A percentile compares a stretch with the other conserved stretches of the same genome.
phyloP scores from a whole-genome alignment of 1,139 yeast species.

The Zygosaccharomyces pseudobailii region DNA sequence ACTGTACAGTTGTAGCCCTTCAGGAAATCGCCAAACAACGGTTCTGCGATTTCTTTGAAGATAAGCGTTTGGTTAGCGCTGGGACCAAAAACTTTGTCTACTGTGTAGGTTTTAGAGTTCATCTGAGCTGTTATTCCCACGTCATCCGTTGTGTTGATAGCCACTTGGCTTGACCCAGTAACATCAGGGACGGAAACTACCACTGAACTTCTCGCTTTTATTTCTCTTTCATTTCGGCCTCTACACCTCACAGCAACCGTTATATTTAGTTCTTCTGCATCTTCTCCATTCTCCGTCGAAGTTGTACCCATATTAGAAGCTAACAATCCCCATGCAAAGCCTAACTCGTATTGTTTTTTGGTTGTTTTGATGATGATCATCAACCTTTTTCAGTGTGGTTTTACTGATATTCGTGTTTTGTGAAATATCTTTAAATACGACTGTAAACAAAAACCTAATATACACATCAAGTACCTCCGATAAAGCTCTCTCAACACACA shows the following conservation, averaged over 20 bases:
- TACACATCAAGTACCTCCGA: neutral
- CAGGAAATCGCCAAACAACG: constrained; percentile 60
- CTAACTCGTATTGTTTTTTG: neutral
- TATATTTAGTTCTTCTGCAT: constrained; percentile 43
- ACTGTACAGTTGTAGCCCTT: constrained; percentile 69
- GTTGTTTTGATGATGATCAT: neutral
- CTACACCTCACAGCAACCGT: constrained; percentile 88
- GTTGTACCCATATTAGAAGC: constrained; percentile 6
- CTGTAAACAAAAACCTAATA: neutral
- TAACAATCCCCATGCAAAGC: neutral
- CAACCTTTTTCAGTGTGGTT: no score
- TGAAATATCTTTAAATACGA: constrained; percentile 2
- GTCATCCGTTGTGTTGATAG: constrained; percentile 39
- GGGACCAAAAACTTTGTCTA: constrained; percentile 72
- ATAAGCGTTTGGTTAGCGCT: constrained; percentile 57
- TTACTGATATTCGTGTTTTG: constrained; percentile 2
- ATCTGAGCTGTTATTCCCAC: constrained; percentile 42
- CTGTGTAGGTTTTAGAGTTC: constrained; percentile 49
- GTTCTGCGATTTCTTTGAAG: constrained; percentile 59
- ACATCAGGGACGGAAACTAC: constrained; percentile 59
- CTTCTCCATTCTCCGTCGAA: constrained; percentile 9
- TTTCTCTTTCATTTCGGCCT: constrained; percentile 70
- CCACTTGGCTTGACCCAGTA: constrained; percentile 36
- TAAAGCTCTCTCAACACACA: neutral
- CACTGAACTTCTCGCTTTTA: constrained; percentile 64